Conservation (phyloP, 2,329 filamentous ascomycete genomes). For the Amesomyces nigricolor region DNA sequence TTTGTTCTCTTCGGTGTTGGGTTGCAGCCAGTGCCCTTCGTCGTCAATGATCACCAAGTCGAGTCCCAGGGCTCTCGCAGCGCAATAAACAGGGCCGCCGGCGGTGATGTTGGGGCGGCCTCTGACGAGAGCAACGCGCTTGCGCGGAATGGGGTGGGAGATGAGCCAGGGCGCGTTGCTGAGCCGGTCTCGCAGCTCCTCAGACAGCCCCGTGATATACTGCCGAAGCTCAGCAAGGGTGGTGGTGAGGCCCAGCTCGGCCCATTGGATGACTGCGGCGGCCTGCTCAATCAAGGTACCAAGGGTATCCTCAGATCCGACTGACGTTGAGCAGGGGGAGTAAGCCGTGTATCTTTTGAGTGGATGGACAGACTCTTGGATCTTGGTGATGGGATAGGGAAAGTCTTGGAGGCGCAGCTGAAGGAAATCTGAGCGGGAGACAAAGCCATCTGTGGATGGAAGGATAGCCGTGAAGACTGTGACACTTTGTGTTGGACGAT, state of each 20-base stretch:
- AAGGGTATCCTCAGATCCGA: constrained; percentile 12
- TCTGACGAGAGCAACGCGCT: constrained; percentile 21
- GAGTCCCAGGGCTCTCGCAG: constrained; percentile 19
- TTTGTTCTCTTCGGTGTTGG: constrained; percentile 20
- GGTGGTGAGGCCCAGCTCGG: constrained; percentile 10
- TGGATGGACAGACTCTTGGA: constrained; percentile 11
- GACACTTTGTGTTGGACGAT: constrained; percentile 11
- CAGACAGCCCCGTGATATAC: constrained; percentile 12
- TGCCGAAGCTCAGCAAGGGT: constrained; percentile 19
- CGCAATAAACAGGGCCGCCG: constrained; percentile 22
- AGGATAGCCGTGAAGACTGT: constrained; percentile 22
- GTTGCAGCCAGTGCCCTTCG: constrained; percentile 25
- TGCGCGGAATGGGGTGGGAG: constrained; percentile 14
- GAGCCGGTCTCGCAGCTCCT: constrained; percentile 21
- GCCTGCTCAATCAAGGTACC: constrained; percentile 17
- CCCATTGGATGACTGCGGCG: constrained; percentile 24
- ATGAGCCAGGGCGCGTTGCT: constrained; percentile 20
- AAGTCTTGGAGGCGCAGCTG: constrained; percentile 23
- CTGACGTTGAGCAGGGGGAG: neutral
- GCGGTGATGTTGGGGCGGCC: constrained; percentile 24
- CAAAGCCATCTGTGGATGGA: constrained; percentile 19
- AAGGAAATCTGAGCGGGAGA: constrained; percentile 21
- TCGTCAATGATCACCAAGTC: constrained; percentile 26
- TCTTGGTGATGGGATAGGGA: constrained; percentile 16
- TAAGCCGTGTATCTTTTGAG: constrained; percentile 13